Percentiles rank a stretch among this genome's conserved stretches.
phyloP scores from a whole-genome alignment of 192 early-diverging fungal genomes.

The Piromyces finnis region DNA sequence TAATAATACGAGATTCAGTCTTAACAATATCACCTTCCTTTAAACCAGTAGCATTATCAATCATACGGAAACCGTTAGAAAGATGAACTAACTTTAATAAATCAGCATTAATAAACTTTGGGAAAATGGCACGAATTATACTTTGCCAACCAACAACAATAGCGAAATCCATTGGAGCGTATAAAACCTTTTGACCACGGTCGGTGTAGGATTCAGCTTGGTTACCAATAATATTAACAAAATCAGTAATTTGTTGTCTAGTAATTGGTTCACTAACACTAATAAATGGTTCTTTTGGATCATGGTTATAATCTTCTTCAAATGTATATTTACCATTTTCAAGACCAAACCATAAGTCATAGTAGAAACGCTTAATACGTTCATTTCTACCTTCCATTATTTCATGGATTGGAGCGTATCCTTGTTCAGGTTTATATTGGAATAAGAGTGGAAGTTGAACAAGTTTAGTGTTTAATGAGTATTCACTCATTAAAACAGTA shows the following conservation, averaged over 20 bases:
- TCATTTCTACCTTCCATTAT: slow-evolving; percentile 68
- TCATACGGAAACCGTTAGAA: slow-evolving; percentile 78
- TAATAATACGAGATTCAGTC: slow-evolving; percentile 65
- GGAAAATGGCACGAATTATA: slow-evolving; percentile 80
- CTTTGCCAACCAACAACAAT: slow-evolving; percentile 83
- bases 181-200: slow-evolving; percentile 47
- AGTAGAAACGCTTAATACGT: slow-evolving; percentile 74
- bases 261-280: slow-evolving; percentile 40
- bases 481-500: slow-evolving; percentile 45
- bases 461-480: slow-evolving; percentile 9
- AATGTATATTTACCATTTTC: slow-evolving; percentile 22
- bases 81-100: slow-evolving; percentile 81
- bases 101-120: slow-evolving; percentile 85
- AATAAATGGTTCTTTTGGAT: slow-evolving; percentile 44
- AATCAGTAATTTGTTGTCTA: slow-evolving; percentile 45
- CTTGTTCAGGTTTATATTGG: slow-evolving; percentile 56
- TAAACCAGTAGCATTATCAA: slow-evolving; percentile 53
- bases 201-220: slow-evolving; percentile 42
- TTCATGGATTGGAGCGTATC: slow-evolving; percentile 73
- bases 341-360: slow-evolving; percentile 49
- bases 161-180: slow-evolving; percentile 83
- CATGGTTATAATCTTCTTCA: slow-evolving; percentile 25
- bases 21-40: slow-evolving; percentile 65
- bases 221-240: slow-evolving; percentile 62
- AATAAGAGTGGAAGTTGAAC: slow-evolving; percentile 68